Base-by-base conservation (phyloP, 2,329 filamentous ascomycete genomes). In the Penicillium sp. region DNA sequence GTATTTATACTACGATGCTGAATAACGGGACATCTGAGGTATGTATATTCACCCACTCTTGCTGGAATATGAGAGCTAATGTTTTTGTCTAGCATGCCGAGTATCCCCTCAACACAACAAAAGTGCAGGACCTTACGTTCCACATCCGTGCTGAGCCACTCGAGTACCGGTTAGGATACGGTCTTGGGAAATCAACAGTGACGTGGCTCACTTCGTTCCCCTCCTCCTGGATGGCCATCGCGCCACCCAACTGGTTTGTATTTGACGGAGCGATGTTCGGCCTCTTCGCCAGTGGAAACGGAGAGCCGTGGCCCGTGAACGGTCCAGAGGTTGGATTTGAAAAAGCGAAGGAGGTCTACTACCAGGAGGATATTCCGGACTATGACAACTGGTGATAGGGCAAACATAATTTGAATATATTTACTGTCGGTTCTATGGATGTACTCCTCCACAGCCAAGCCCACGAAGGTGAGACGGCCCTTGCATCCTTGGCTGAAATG, bases 221-320 rank as follows among this genome's bases (percentile, higher is more conserved):
- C 5, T 48, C 46, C 29, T 48, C 46, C 21, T 48, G 46, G 46
- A 26, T 48, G 46, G 45, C 30, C 15, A 19, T 9, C 17, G 31
- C 52, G 9, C 52, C 21, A n/a, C 49, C 30, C 23, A 35, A 48
- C 5, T 48, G 46, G 46, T 48, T 48, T 23, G 46, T 48, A 3
- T 61, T 61, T 44, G 54, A 48, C 19, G 59, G 59, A 5, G 44
- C 49, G 2, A 58, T 46, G 38, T 53, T 61, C 30, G 41, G 38
- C 2, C 59, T 61, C 8, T 61, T 61, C 38, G 59, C 59, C 7
- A 61, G 54, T 48, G 54, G 54, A 5, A 61, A 57, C 41, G 47
- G 44, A 21, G 17, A 44, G 17, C 59, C 59, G 3, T 61, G 59
- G 59, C 55, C 59, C 7, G 30, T 19, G 57, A 19, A 51, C 9